Evolutionary conservation across 441 rosid genomes (phyloP).

Genomic region (Brassica balearica): DNA sequence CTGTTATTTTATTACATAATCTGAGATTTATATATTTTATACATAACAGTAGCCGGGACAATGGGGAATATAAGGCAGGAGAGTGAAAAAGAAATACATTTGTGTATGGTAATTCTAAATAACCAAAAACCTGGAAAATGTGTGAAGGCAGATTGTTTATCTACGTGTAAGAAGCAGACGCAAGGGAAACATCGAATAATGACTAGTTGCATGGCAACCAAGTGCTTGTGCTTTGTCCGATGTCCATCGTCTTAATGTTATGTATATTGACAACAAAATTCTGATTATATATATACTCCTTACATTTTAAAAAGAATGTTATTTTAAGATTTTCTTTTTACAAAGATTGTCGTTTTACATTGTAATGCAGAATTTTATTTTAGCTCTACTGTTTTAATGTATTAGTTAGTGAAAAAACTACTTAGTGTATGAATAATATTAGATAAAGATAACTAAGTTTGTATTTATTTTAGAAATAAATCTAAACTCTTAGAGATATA

Average conservation of each 20-base stretch:
- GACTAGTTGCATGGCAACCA: constrained; percentile 1
- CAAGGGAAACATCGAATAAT: background rate
- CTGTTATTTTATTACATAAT: constrained; percentile 3
- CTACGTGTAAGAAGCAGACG: background rate
- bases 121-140: background rate
- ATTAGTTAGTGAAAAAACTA: background rate
- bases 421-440: no score
- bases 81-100: background rate
- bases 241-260: background rate
- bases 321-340: background rate
- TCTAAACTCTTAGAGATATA: no score
- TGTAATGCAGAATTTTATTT: background rate
- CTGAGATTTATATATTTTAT: constrained; percentile 3
- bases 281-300: background rate
- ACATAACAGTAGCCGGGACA: background rate
- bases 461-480: no score
- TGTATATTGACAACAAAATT: background rate
- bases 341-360: background rate
- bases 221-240: constrained; percentile 7
- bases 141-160: background rate
- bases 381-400: background rate
- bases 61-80: background rate
- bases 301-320: background rate
- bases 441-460: no score
- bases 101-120: constrained; percentile 4